Percentiles rank a stretch among this genome's conserved stretches.
phyloP scores from a whole-genome alignment of 1,284 basidiomycete species.

The Fomitiporia mediterranea region DNA sequence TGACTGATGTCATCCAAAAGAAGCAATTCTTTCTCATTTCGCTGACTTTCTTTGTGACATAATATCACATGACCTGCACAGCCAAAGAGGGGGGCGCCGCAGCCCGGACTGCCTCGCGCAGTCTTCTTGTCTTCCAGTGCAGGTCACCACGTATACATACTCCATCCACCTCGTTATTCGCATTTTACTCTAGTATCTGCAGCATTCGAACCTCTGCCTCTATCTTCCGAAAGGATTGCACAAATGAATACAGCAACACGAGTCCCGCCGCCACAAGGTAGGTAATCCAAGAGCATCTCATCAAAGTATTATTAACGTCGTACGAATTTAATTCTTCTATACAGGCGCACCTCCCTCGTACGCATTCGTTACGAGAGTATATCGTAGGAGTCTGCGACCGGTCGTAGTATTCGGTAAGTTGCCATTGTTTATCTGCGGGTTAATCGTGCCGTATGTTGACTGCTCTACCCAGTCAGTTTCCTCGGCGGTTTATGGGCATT shows the following conservation, averaged over 20 bases:
- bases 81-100: background rate
- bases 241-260: constrained; percentile 10
- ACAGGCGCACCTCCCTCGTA: constrained; percentile 54
- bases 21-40: no score
- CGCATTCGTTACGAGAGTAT: constrained; percentile 51
- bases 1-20: no score
- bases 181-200: background rate
- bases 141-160: constrained; percentile 1
- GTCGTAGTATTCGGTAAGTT: constrained; percentile 51
- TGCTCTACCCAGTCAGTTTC: constrained; percentile 35
- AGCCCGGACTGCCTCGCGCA: constrained; percentile 1
- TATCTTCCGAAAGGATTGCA: background rate
- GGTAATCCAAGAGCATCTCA: background rate
- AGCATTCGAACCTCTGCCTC: background rate
- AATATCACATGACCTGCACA: background rate
- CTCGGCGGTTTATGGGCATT: constrained; percentile 55
- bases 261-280: constrained; percentile 20
- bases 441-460: constrained; percentile 7
- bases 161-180: background rate
- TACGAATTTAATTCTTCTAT: background rate
- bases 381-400: constrained; percentile 52
- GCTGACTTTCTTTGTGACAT: background rate
- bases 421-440: background rate
- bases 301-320: background rate
- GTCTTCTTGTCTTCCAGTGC: constrained; percentile 3